Evolutionary conservation across 345 rosid genomes (phyloP).

Genomic region (Salix purpurea): DNA sequence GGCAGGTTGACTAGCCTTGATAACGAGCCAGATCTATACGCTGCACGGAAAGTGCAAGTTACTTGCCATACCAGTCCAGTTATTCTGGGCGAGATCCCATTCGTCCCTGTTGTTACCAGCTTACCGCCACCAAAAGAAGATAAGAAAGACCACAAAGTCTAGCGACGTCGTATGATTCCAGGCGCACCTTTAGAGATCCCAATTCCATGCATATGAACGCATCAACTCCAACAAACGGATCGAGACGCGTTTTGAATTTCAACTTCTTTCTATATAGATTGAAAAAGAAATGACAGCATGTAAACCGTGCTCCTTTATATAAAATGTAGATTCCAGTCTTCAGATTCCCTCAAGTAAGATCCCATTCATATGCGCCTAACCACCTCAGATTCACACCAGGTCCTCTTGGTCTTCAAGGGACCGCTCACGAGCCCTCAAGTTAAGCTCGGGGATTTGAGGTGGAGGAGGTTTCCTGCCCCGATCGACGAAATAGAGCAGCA

Average conservation of each 20-base stretch:
- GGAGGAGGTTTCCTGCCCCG: slow-evolving; percentile 82
- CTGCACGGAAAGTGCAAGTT: background rate
- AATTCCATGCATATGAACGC: background rate
- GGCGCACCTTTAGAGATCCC: background rate
- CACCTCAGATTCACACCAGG: slow-evolving; percentile 14
- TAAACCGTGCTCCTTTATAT: background rate
- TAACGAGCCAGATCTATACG: background rate
- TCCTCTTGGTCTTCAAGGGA: slow-evolving; percentile 80
- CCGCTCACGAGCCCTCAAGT: slow-evolving; percentile 77
- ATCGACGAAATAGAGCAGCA: slow-evolving; percentile 64
- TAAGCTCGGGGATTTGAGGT: slow-evolving; percentile 81
- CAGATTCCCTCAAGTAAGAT: background rate
- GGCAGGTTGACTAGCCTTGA: background rate
- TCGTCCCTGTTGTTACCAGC: background rate
- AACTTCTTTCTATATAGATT: background rate
- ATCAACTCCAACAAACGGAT: background rate
- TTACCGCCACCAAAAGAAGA: background rate
- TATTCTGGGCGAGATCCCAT: background rate
- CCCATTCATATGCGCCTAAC: background rate
- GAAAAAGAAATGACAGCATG: background rate
- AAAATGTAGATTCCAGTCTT: background rate
- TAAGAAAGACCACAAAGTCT: background rate
- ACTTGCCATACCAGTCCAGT: background rate
- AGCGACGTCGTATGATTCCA: background rate
- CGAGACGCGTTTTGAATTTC: background rate